A percentile compares a stretch with the other conserved stretches of the same genome.
phyloP scores from a whole-genome alignment of 192 early-diverging fungal species.

The Coemansia interrupta region DNA sequence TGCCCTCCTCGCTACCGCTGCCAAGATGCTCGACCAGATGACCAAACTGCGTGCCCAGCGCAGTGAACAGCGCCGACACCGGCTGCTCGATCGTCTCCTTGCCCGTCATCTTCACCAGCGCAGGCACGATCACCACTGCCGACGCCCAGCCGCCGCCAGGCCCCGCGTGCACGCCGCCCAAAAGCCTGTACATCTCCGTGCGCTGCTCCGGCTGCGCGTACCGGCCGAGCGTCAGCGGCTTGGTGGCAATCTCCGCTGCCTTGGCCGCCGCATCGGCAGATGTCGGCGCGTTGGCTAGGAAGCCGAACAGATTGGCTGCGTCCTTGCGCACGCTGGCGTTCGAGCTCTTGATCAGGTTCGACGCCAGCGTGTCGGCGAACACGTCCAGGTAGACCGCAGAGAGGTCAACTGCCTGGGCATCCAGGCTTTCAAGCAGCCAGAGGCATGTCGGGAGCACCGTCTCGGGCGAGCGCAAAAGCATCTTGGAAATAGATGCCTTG shows the following conservation, averaged over 20 bases:
- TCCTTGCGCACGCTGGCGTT: conserved; percentile 28
- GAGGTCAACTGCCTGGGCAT: conserved; percentile 50
- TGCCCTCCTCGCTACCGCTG: conserved; percentile 3
- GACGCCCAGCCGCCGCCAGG: conserved; percentile 33
- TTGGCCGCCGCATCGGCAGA: conserved; percentile 17
- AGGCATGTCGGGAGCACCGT: conserved; percentile 63
- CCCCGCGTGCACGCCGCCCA: conserved; percentile 42
- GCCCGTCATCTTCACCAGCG: conserved; percentile 60
- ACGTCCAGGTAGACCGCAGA: conserved; percentile 60
- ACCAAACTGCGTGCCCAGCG: conserved; percentile 57
- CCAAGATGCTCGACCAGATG: conserved; percentile 38
- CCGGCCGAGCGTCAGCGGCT: conserved; percentile 55
- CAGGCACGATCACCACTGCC: conserved; percentile 56
- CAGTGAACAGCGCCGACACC: conserved; percentile 59
- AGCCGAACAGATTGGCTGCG: conserved; percentile 31
- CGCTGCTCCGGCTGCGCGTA: conserved; percentile 68
- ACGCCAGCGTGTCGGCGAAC: conserved; percentile 51
- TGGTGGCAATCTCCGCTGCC: conserved; percentile 19
- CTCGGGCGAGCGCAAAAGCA: conserved; percentile 84
- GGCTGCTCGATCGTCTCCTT: conserved; percentile 78
- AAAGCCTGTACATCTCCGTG: conserved; percentile 57
- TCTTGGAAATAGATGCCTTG: conserved; percentile 62
- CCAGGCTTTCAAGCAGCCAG: conserved; percentile 60
- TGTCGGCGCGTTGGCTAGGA: conserved; percentile 21
- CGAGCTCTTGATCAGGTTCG: conserved; percentile 36